Evolutionary conservation across 768 basidiomycete species (phyloP).

Genomic region (Tubosaeta brunneosetosa): DNA sequence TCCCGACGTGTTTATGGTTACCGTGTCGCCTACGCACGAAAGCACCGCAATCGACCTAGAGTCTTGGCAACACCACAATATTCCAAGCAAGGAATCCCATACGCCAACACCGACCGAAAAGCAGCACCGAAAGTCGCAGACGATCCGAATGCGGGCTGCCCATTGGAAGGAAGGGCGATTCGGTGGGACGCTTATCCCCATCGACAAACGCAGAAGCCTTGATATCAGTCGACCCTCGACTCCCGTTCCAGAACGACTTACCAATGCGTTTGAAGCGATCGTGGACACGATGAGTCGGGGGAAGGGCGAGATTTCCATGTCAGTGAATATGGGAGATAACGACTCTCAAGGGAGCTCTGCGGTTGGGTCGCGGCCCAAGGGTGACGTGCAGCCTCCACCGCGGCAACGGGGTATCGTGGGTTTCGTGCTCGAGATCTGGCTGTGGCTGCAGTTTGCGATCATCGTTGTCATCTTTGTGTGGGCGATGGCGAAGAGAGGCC

Average conservation of each 20-base stretch:
- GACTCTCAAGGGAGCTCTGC: conserved; percentile 1
- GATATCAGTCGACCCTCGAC: conserved; percentile 25
- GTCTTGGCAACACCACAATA: conserved; percentile 6
- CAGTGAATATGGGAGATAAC: conserved; percentile 12
- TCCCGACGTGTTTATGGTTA: conserved; percentile 1
- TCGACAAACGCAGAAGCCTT: conserved; percentile 10
- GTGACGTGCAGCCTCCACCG: conserved; percentile 8
- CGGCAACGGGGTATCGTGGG: conserved; percentile 34
- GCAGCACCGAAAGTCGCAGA: conserved; percentile 40
- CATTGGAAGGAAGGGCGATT: conserved; percentile 60
- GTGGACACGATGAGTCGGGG: conserved; percentile 37
- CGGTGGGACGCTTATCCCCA: conserved; percentile 30
- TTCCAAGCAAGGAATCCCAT: conserved; percentile 22
- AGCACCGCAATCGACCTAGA: conserved; percentile 4
- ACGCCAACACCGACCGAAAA: conserved; percentile 20
- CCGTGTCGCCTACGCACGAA: conserved; percentile 5
- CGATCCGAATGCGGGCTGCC: conserved; percentile 53
- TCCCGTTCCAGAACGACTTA: conserved; percentile 39
- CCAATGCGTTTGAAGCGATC: conserved; percentile 42
- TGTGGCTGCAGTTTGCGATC: conserved; percentile 78
- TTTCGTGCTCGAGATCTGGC: conserved; percentile 69
- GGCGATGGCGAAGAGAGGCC: conserved; percentile 75
- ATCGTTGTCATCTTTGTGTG: conserved; percentile 75
- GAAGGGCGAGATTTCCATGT: conserved; percentile 11
- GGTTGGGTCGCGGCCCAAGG: conserved; percentile 1